Evolutionary conservation across 140 eudicot species (phyloP), one percentile per base, ranked within the genome.

Genomic region (Oenanthe javanica): DNA sequence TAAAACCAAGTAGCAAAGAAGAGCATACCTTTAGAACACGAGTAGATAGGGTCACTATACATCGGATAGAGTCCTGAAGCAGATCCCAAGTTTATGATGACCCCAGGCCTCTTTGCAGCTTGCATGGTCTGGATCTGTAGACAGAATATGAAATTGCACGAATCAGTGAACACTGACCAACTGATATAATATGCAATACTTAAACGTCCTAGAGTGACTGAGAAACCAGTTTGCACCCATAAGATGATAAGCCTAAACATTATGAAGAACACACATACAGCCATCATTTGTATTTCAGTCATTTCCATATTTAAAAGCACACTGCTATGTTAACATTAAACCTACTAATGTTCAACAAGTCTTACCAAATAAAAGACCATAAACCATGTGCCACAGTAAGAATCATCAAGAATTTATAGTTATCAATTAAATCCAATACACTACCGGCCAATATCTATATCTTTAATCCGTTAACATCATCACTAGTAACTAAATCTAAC

Each of bases 31-130:
- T 92, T 94, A 46, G 97, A 38, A 73, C 89, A 92, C 81, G 97
- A 87, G 85, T 94, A 94, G 43, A 92, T 89, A 80, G 98, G 98
- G 84, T 90, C 97, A 9, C 4, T 19, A 76, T 85, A 80, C 88
- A 87, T 80, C 50, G 98, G 98, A 86, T 94, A 94, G 43, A 94
- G 86, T 75, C 98, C 98, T 48, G 98, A 87, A 77, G 98, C 89
- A 25, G 98, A 94, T 76, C 89, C 97, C 83, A 94, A 9, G 46
- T 94, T 92, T 77, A 94, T 89, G 81, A 94, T 73, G 73, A 88
- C 97, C 47, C 98, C 98, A 49, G 91, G 91, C 84, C 69, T 92
- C 76, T 84, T 83, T 69, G 93, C 89, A 55, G 90, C 88, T 87
- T 92, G 84, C 98, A 94, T 92, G 70, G 87, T 80, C 81, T 84